Evolutionary conservation across 1,284 basidiomycete genomes (phyloP).

Genomic region (Gomphus sp.): DNA sequence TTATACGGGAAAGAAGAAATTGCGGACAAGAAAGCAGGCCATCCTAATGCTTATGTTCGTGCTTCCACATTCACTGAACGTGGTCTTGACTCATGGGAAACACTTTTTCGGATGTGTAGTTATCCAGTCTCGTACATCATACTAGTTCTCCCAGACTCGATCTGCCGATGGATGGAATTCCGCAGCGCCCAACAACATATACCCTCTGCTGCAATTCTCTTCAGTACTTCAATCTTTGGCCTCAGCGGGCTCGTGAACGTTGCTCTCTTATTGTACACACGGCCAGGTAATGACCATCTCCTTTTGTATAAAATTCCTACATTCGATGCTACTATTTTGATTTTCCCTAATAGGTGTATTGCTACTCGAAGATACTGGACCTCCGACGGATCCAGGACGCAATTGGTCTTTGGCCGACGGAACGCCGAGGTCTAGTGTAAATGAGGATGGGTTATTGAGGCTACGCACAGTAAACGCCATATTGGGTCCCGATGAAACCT

Average conservation of each 20-base stretch:
- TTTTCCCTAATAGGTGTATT: neutral
- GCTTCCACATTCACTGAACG: neutral
- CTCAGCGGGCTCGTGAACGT: slow-evolving; percentile 15
- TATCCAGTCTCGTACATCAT: slow-evolving; percentile 16
- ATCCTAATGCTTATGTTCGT: slow-evolving; percentile 5
- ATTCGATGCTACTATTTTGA: too few relatives aligned
- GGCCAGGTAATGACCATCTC: neutral
- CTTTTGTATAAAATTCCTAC: too few relatives aligned
- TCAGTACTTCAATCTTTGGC: slow-evolving; percentile 13
- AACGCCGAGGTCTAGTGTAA: neutral
- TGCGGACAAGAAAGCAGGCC: slow-evolving; percentile 5
- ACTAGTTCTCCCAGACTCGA: slow-evolving; percentile 14
- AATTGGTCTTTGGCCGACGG: neutral
- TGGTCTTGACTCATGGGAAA: too few relatives aligned
- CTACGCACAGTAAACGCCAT: neutral
- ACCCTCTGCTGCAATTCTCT: slow-evolving; percentile 9
- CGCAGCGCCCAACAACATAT: neutral
- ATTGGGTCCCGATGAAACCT: neutral
- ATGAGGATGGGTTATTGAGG: neutral
- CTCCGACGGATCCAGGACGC: neutral
- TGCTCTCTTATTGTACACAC: slow-evolving; percentile 10
- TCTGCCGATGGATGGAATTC: slow-evolving; percentile 15
- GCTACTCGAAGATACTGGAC: neutral
- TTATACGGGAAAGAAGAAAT: too few relatives aligned
- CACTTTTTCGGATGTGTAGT: slow-evolving; percentile 5